Evolutionary conservation across 441 rosid species (phyloP), one percentile per base, ranked within the genome.

Genomic region (Oxalis stricta): DNA sequence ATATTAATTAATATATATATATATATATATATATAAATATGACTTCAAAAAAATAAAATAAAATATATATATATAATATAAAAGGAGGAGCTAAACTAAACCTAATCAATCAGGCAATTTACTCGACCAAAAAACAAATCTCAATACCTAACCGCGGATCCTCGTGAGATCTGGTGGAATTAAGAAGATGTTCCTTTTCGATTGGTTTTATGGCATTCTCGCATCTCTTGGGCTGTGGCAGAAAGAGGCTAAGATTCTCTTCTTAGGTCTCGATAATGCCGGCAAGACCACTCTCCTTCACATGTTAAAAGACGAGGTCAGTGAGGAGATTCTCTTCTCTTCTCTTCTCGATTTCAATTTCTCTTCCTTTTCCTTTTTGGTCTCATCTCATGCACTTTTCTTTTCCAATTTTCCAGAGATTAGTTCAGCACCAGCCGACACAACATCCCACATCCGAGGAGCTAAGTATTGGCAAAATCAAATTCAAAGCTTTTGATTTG

Each of bases 371-470:
- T 24, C 28, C 4, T 24, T 24, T 24, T 24, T 24, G 4, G 4
- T 24, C 4, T 24, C 28, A 3, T 3, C 8, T 24, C 28, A 24
- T 24, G 4, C 8, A 24, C 8, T 8, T 20, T 10, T 13, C 2
- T 14, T 26, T 17, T 2, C 1, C 10, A 6, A 0, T n/a, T 16
- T 10, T 14, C 13, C 29, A 64, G 69, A 58, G 50, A 37, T 38
- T 64, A 29, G 64, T 37, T 43, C 69, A 58, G 48, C 64, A 64
- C 39, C 61, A 64, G 34, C 69, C 61, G 26, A 64, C 69, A 15
- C 64, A 64, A 50, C 42, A 45, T 20, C 69, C 64, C n/a, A 64
- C 69, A 13, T 58, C 69, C 2, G 64, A 64, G 58, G 69, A 64
- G 44, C 46, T 64, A 44, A 53, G 42, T 26, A 64, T 64, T 18